Evolutionary conservation across 305 asterid species (phyloP).

Genomic region (Fraxinus sp.): DNA sequence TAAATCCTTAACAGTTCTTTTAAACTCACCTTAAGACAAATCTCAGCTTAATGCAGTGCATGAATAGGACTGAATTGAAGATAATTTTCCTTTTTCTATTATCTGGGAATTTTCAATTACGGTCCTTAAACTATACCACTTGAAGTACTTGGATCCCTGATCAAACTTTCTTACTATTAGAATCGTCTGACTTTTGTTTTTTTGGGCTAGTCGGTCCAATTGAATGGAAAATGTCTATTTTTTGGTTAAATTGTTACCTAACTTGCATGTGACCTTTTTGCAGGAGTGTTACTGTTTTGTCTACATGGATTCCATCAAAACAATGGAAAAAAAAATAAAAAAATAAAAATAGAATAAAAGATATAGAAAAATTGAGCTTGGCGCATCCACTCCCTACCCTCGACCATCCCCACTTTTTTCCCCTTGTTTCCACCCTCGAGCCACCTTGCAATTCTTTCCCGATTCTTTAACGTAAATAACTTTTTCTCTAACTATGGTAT

Average conservation of each 20-base stretch:
- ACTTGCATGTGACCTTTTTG: not conserved
- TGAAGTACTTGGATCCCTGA: too few relatives aligned
- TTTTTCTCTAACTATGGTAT: not conserved
- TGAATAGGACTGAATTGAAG: too few relatives aligned
- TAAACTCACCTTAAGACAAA: too few relatives aligned
- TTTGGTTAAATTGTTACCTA: not conserved
- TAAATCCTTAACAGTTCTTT: too few relatives aligned
- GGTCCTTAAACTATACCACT: too few relatives aligned
- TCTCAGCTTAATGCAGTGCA: too few relatives aligned
- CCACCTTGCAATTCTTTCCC: not conserved
- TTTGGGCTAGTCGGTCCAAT: not conserved
- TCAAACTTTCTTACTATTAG: not conserved
- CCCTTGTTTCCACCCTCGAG: not conserved
- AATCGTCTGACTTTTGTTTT: not conserved
- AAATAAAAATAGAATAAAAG: too few relatives aligned
- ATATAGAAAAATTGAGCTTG: not conserved
- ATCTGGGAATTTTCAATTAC: too few relatives aligned
- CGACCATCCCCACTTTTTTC: not conserved
- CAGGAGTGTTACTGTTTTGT: not conserved
- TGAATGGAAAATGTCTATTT: not conserved
- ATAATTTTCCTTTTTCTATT: too few relatives aligned
- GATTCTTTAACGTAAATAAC: not conserved
- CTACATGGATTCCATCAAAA: not conserved
- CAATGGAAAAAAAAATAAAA: not conserved
- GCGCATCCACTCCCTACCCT: not conserved